Evolutionary conservation across 495 filamentous ascomycete genomes (phyloP), one percentile per base, ranked within the genome.

Genomic region (Talaromyces proteolyticus): DNA sequence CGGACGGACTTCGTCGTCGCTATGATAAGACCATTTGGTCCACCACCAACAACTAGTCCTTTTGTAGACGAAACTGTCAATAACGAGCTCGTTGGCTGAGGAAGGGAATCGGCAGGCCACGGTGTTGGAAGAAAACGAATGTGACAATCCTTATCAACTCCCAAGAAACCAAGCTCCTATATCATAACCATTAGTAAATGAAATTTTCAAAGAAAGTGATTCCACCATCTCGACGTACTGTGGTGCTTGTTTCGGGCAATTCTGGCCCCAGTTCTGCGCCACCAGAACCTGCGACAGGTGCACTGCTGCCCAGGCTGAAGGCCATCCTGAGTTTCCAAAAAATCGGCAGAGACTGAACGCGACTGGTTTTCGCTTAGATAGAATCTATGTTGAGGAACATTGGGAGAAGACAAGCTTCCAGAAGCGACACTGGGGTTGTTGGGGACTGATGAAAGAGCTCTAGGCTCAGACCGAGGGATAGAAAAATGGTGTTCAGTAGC

Each of bases 21-120:
- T 43, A 99, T 61, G 42, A 87, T 69, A 2, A 99, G 74, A 39
- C 76, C 72, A 55, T 93, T 85, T 22, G 92, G 92, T 10, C 87
- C 84, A 46, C 89, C 93, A 40, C 91, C 94, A 44, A 91, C 93
- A 38, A 96, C 74, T 5, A 97, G 70, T 17, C 89, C 91, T 66
- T 84, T 86, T 46, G 73, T 81, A 16, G 86, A 80, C 25, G 94
- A 91, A 55, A 97, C 78, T 58, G 84, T 85, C 42, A 99, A 73
- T 34, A 99, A 84, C n/a, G 89, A 88, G 39, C 87, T 80, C 20
- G 85, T 91, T 3, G 90, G 77, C 8, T 82, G 72, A n/a, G 93
- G 94, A 42, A 90, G 75, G 16, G 76, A 64, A 51, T 87, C 73
- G 22, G 72, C 67, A 25, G 88, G 82, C 87, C 92, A 99, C 61